Percentiles rank a stretch among this genome's conserved stretches.
phyloP scores from a whole-genome alignment of 1,284 basidiomycete species.

The Grifola frondosa region DNA sequence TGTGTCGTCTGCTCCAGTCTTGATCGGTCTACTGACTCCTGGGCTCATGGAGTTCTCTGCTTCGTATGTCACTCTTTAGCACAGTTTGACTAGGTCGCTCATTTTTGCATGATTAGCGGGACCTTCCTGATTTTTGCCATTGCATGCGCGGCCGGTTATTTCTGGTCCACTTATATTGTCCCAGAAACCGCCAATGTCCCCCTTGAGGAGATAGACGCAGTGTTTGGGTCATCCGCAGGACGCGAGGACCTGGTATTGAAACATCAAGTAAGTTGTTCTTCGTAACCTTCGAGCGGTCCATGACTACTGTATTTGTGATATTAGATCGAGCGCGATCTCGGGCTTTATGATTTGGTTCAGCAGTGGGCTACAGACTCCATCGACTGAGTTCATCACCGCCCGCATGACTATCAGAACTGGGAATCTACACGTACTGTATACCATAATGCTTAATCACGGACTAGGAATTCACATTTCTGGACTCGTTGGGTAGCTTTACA shows the following conservation, averaged over 20 bases:
- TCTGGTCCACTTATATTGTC: constrained; percentile 67
- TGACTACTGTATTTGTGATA: background rate
- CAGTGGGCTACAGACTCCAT: constrained; percentile 14
- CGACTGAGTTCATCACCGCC: too few species aligned
- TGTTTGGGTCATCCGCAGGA: constrained; percentile 61
- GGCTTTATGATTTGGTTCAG: constrained; percentile 34
- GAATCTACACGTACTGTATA: too few species aligned
- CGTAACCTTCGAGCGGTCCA: background rate
- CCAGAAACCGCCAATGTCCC: constrained; percentile 78
- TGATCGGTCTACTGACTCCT: constrained; percentile 81
- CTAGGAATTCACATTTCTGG: too few species aligned
- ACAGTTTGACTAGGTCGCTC: background rate
- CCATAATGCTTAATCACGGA: too few species aligned
- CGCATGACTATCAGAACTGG: too few species aligned
- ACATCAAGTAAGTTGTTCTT: constrained; percentile 41
- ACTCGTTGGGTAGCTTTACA: too few species aligned
- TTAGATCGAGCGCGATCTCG: constrained; percentile 41
- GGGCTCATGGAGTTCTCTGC: constrained; percentile 64
- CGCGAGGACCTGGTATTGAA: constrained; percentile 50
- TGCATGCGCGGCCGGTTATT: constrained; percentile 62
- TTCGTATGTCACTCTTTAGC: constrained; percentile 41
- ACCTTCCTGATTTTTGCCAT: constrained; percentile 69
- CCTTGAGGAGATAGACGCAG: constrained; percentile 72
- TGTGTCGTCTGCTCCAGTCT: constrained; percentile 45
- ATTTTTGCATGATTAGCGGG: constrained; percentile 37